Evolutionary conservation across 371 early-diverging fungal species (phyloP), one percentile per base, ranked within the genome.

Genomic region (Basidiobolus heterosporus): DNA sequence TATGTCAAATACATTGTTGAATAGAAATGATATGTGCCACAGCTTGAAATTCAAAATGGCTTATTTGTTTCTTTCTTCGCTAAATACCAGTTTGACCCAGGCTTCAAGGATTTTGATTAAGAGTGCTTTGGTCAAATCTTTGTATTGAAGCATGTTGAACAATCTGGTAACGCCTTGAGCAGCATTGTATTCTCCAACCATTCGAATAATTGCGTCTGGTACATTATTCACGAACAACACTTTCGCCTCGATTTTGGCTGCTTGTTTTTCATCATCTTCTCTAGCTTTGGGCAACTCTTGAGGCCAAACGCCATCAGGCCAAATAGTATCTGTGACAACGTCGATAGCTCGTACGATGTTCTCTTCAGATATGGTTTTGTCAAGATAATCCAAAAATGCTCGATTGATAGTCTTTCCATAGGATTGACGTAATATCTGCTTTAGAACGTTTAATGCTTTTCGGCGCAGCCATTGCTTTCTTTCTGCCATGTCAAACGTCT

Each of bases 391-490:
- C 16, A 52, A 20, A 22, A 55, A 51, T 30, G 30, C 30, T 30
- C 30, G 30, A 30, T 47, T 49, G 16, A 56, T 44, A 15, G 49
- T 48, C 11, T 39, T 30, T 2, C 45, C 36, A 42, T 52, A 55
- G 8, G 51, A 51, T 23, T 52, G 52, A 13, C 56, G 48, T 1
- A 56, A 42, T 7, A 56, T 23, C 24, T 52, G 49, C 18, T 49
- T 37, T 1, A 56, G 30, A 16, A 56, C 49, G 6, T 41, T 38
- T 15, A 56, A 20, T 3, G 56, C 52, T n/a, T 49, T 56, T 20
- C 56, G 56, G n/a, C 52, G 52, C 18, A 52, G 49, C 56, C 56
- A 56, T 42, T 52, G 56, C 23, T 47, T 44, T 42, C 44, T 36
- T 15, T 44, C 46, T 15, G 38, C 44, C 19, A 56, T 44, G 46